phyloP scores from a whole-genome alignment of 1,284 basidiomycete genomes.

The Athelia psychrophila region DNA sequence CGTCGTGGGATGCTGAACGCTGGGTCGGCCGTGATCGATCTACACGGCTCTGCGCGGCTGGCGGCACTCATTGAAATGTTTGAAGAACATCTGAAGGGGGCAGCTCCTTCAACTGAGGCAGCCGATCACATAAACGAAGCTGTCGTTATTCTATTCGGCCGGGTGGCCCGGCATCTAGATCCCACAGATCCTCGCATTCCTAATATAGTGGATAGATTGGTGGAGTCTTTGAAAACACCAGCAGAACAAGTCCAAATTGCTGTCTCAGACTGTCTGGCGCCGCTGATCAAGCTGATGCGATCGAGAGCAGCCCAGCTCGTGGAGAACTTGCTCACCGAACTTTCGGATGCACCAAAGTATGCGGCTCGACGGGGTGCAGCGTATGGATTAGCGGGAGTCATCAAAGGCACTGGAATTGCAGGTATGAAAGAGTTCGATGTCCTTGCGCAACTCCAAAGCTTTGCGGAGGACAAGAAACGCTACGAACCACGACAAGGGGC shows the following conservation, averaged over 20 bases:
- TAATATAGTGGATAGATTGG: constrained; percentile 85
- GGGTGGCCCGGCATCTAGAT: constrained; percentile 88
- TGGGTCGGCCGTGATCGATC: constrained; percentile 81
- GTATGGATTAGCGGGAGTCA: constrained; percentile 91
- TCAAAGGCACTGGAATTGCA: constrained; percentile 87
- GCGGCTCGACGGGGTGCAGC: constrained; percentile 92
- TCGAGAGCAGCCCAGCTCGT: constrained; percentile 68
- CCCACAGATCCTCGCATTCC: constrained; percentile 76
- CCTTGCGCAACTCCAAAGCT: constrained; percentile 71
- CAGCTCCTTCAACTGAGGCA: constrained; percentile 64
- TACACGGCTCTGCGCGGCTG: constrained; percentile 76
- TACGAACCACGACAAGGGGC: constrained; percentile 91
- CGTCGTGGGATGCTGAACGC: constrained; percentile 87
- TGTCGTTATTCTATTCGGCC: constrained; percentile 92
- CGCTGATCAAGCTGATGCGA: constrained; percentile 77
- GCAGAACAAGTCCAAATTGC: constrained; percentile 97
- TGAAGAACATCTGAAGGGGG: constrained; percentile 74
- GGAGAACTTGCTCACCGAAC: constrained; percentile 73
- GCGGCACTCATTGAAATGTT: constrained; percentile 83
- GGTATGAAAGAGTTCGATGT: constrained; percentile 86
- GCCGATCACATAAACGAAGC: constrained; percentile 93
- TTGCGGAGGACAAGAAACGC: constrained; percentile 88
- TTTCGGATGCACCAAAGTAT: constrained; percentile 83
- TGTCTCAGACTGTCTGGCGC: constrained; percentile 92
- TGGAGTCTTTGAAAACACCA: constrained; percentile 92